These are phyloP conservation scores for Mycosarcoma maydis DNA, from an alignment of 1,284 basidiomycete species.

Conservation along the genomic window DNA sequence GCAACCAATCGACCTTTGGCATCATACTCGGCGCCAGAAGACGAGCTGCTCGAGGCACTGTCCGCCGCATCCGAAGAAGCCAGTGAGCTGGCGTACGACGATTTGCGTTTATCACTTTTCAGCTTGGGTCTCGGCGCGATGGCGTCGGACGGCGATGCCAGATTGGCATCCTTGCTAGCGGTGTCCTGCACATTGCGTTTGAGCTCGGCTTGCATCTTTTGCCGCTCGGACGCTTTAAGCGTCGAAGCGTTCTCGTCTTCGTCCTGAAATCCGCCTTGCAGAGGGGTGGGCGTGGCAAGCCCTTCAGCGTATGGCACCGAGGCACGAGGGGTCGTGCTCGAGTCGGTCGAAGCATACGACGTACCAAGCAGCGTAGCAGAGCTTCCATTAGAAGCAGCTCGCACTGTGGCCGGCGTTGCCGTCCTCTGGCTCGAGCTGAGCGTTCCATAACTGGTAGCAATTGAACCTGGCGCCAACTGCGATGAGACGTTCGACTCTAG, in stretches of 20 bases:
- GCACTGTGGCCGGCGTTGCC: constrained; percentile 48
- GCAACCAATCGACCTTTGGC: constrained; percentile 18
- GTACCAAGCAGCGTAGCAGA: constrained; percentile 16
- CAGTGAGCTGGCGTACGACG: constrained; percentile 25
- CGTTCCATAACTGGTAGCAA: constrained; percentile 46
- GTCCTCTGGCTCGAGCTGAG: constrained; percentile 57
- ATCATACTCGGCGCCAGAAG: constrained; percentile 30
- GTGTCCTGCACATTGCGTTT: constrained; percentile 5
- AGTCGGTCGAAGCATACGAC: constrained; percentile 45
- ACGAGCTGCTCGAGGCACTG: constrained; percentile 19
- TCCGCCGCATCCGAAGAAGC: constrained; percentile 22
- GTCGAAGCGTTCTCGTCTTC: constrained; percentile 32
- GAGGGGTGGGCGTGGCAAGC: not conserved
- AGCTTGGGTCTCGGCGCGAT: constrained; percentile 22
- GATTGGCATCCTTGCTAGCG: constrained; percentile 6
- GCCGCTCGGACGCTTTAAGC: constrained; percentile 50
- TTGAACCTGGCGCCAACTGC: constrained; percentile 4
- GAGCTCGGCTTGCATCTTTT: constrained; percentile 35
- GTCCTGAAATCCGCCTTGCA: constrained; percentile 3
- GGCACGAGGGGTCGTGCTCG: constrained; percentile 43
- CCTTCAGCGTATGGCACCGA: constrained; percentile 18
- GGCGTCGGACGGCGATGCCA: not conserved
- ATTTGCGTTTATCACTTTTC: constrained; percentile 12
- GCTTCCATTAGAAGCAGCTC: constrained; percentile 21
- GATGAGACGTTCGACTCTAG: constrained; percentile 17